These are phyloP conservation scores for Xanthoconium stramineum DNA, from an alignment of 768 basidiomycete genomes.

Conservation along the genomic window DNA sequence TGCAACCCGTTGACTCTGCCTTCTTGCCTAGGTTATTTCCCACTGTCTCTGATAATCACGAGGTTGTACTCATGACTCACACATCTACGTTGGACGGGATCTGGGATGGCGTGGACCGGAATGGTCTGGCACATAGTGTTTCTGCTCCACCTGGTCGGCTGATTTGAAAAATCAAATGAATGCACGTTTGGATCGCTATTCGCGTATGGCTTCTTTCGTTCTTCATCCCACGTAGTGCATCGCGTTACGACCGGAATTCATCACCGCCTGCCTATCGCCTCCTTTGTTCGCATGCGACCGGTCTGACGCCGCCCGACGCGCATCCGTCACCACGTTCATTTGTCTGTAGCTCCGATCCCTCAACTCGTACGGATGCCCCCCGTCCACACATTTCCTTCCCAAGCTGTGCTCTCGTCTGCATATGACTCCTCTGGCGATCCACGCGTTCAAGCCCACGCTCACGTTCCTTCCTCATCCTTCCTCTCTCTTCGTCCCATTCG, in stretches of 20 bases:
- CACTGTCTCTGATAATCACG: neutral
- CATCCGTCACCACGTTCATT: neutral
- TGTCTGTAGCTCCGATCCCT: neutral
- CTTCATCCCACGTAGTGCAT: neutral
- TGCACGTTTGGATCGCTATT: neutral
- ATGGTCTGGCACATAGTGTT: constrained; percentile 11
- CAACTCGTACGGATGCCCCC: constrained; percentile 4
- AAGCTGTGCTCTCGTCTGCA: neutral
- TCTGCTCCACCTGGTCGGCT: neutral
- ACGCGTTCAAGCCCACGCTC: neutral
- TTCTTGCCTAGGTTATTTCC: constrained; percentile 4
- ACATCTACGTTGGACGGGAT: neutral
- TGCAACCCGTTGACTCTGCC: constrained; percentile 1
- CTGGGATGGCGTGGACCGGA: neutral
- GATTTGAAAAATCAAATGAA: neutral
- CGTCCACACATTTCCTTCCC: neutral
- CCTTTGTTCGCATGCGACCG: neutral
- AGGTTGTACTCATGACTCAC: neutral
- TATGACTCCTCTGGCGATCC: neutral
- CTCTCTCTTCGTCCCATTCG: neutral
- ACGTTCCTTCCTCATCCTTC: neutral
- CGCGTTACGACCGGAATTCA: neutral
- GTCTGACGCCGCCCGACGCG: neutral
- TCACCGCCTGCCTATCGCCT: neutral
- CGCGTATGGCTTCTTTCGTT: neutral